These are phyloP conservation scores for Aspergillus alliaceus DNA, from an alignment of 2,329 filamentous ascomycete species.

Conservation along the genomic window DNA sequence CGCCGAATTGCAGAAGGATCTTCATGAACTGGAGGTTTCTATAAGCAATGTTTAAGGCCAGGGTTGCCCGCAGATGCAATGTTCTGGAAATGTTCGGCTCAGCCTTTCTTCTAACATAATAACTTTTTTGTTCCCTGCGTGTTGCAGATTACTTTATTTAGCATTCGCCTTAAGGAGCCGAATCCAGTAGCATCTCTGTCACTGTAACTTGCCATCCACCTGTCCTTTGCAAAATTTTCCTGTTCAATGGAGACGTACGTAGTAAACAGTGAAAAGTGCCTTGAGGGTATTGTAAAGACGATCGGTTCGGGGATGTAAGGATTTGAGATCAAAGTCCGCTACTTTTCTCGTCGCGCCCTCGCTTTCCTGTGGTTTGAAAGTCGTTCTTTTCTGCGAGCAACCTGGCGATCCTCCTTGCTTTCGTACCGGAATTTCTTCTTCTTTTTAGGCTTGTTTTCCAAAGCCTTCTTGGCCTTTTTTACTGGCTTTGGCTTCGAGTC, in stretches of 20 bases:
- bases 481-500: constrained; percentile 34
- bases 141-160: constrained; percentile 26
- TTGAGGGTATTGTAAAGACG: neutral
- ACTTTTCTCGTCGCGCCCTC: constrained; percentile 51
- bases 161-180: constrained; percentile 16
- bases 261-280: constrained; percentile 10
- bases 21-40: constrained; percentile 86
- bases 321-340: constrained; percentile 15
- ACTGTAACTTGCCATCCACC: constrained; percentile 14
- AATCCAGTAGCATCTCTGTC: constrained; percentile 18
- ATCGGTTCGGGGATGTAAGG: neutral
- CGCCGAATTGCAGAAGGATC: constrained; percentile 77
- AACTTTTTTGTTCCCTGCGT: constrained; percentile 25
- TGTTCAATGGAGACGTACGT: constrained; percentile 18
- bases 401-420: constrained; percentile 75
- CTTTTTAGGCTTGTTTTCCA: constrained; percentile 62
- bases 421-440: constrained; percentile 93
- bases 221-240: constrained; percentile 11
- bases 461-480: constrained; percentile 50
- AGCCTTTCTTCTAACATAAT: constrained; percentile 25
- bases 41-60: constrained; percentile 82
- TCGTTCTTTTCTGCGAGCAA: constrained; percentile 61
- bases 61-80: constrained; percentile 32
- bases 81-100: constrained; percentile 30
- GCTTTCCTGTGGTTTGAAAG: constrained; percentile 71